Conservation (phyloP, 768 basidiomycete species). For the Pluteus cervinus region DNA sequence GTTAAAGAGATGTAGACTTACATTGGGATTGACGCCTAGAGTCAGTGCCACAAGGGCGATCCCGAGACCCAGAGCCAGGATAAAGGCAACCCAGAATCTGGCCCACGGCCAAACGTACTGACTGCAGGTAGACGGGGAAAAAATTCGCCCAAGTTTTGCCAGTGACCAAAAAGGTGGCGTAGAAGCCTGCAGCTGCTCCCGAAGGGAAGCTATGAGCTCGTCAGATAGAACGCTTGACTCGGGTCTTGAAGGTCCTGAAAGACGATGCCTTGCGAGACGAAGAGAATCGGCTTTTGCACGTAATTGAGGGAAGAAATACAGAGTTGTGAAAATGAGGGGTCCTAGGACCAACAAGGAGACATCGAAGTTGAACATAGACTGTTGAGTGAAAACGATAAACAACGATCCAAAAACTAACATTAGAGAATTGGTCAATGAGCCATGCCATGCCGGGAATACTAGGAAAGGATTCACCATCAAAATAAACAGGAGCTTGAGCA, state of each 20-base stretch:
- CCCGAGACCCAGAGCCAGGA: background rate
- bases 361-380: slow-evolving; percentile 47
- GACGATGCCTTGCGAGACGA: no score
- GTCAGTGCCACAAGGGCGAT: background rate
- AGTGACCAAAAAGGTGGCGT: no score
- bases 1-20: slow-evolving; percentile 21
- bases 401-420: slow-evolving; percentile 50
- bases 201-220: no score
- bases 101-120: background rate
- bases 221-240: no score
- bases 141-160: no score
- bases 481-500: slow-evolving; percentile 49
- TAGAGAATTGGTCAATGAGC: slow-evolving; percentile 4
- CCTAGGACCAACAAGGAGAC: slow-evolving; percentile 58
- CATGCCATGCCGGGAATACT: background rate
- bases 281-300: no score
- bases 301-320: no score
- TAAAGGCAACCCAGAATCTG: slow-evolving; percentile 7
- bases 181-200: no score
- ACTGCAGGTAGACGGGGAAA: no score
- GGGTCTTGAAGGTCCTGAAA: no score
- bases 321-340: no score
- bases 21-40: slow-evolving; percentile 41
- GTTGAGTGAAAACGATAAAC: slow-evolving; percentile 50
- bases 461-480: slow-evolving; percentile 47